Base-by-base conservation (phyloP, 2,329 filamentous ascomycete genomes). In the Oidium heveae region DNA sequence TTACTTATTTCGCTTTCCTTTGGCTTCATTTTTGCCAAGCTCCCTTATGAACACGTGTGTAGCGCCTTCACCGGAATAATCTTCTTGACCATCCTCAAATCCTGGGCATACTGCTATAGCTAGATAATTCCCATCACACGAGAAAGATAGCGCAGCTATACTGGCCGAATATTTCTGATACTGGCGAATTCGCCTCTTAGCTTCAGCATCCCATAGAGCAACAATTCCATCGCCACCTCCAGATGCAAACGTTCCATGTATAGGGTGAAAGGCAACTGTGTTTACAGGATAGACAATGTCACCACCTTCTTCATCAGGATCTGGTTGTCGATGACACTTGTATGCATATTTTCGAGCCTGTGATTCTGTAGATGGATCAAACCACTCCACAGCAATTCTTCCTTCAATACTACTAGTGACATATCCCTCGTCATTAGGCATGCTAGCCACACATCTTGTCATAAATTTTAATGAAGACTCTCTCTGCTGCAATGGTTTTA, bases 321-420 rank as follows among this genome's bases (percentile, higher is more conserved):
- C 74, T 1, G 79, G 74, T 66, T 94, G 86, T 4, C 91, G 78
- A 68, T 98, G 91, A 68, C 91, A 98, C 68, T 98, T 98, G 77
- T 98, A 98, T 15, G 91, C 91, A 67, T 96, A 98, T 68, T 95
- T 96, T 60, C 88, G 78, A 41, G 84, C 82, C 69, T 96, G 88
- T 4, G 84, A 88, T 66, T 89, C 84, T 44, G 79, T 72, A 5
- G 80, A 85, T 16, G 91, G 85, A 65, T 96, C 91, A 66, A 98
- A 96, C 86, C 88, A 96, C 68, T 98, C 91, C 0, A 98, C 91
- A 0, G 88, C 89, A 1, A 98, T 87, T 61, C 91, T 80, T 4
- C 91, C 91, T 66, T 98, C 91, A 63, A 98, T 98, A 63, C 82
- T 88, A 56, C 79, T 86, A 1, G 84, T 89, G 10, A 89, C 88